Conservation (phyloP, 345 rosid genomes). For the Mallotus nudiflorus region DNA sequence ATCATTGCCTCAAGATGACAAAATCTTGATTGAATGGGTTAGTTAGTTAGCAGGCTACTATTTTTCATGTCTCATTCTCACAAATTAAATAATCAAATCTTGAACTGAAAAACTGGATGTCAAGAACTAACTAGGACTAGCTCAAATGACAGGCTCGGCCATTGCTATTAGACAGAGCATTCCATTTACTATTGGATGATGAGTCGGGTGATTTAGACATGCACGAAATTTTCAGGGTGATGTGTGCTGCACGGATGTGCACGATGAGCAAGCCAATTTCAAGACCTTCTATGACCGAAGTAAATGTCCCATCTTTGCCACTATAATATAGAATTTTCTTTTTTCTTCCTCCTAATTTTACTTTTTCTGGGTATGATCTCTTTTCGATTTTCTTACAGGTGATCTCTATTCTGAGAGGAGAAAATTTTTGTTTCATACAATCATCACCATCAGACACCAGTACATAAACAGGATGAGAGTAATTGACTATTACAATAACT, state of each 20-base stretch:
- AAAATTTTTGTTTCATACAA: constrained; percentile 30
- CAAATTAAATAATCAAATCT: not conserved
- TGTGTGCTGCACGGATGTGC: constrained; percentile 42
- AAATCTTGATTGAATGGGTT: constrained; percentile 40
- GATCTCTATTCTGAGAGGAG: constrained; percentile 42
- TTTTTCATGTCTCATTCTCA: not conserved
- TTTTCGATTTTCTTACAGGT: constrained; percentile 22
- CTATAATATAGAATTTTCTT: not conserved
- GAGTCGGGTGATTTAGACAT: constrained; percentile 33
- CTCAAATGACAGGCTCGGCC: constrained; percentile 38
- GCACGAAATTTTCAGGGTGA: constrained; percentile 41
- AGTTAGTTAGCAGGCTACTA: constrained; percentile 38
- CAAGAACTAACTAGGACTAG: not conserved
- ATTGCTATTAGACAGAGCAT: constrained; percentile 35
- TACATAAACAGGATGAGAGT: not conserved
- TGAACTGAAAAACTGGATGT: not conserved
- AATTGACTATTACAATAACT: too few relatives aligned
- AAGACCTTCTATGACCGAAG: constrained; percentile 36
- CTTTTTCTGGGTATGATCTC: not conserved
- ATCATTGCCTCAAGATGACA: constrained; percentile 35
- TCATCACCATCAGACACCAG: constrained; percentile 27
- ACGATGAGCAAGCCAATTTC: constrained; percentile 28
- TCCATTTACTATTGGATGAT: constrained; percentile 41
- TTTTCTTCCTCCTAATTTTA: not conserved
- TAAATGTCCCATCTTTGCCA: not conserved